phyloP scores from a whole-genome alignment of 177 flowering plant species.

The Telopea speciosissima region DNA sequence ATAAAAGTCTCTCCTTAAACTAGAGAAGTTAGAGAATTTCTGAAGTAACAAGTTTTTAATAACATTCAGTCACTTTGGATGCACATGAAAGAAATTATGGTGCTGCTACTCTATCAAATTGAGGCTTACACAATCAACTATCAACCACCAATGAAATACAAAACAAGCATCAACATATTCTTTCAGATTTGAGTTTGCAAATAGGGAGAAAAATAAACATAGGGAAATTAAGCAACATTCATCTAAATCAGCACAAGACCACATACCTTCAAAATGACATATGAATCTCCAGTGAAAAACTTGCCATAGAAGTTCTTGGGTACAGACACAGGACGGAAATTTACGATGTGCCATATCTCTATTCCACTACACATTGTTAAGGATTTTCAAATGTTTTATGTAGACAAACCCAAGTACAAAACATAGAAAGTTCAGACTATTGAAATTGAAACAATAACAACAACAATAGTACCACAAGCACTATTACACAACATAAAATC shows the following conservation, averaged over 20 bases:
- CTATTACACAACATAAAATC: too few species aligned
- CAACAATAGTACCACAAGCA: not conserved
- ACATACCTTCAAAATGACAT: conserved; percentile 73
- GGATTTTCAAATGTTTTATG: conserved; percentile 18
- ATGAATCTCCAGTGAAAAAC: conserved; percentile 92
- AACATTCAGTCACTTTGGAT: too few species aligned
- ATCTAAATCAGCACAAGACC: not conserved
- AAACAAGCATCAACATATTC: not conserved
- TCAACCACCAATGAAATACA: too few species aligned
- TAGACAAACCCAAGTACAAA: not conserved
- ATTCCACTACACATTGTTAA: conserved; percentile 69
- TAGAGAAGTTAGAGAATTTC: too few species aligned
- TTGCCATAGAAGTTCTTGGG: conserved; percentile 73
- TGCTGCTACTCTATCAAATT: too few species aligned
- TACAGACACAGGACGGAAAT: conserved; percentile 68
- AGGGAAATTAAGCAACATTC: not conserved
- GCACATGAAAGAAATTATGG: too few species aligned
- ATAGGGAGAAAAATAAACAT: not conserved
- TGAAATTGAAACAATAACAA: not conserved
- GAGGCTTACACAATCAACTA: too few species aligned
- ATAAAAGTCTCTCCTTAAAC: too few species aligned
- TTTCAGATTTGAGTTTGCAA: not conserved
- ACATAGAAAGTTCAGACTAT: too few species aligned
- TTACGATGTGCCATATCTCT: conserved; percentile 97
- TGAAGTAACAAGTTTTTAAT: too few species aligned